phyloP scores from a whole-genome alignment of 352 stramenopile species.

The Phytophthora melonis region DNA sequence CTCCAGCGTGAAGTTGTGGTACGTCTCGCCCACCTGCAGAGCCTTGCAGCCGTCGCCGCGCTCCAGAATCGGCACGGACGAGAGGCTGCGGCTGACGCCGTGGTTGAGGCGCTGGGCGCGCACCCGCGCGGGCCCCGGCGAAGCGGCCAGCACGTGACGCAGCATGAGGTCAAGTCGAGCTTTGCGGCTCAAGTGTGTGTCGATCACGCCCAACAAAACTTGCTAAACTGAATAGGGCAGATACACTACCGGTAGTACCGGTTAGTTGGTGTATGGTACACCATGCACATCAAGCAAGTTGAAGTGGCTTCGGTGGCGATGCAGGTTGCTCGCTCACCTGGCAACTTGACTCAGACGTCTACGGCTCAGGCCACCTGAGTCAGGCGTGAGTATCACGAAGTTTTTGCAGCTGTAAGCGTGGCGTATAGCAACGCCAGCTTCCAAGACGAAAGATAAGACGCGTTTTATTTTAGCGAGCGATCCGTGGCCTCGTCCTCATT shows the following conservation, averaged over 20 bases:
- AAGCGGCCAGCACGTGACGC: constrained; percentile 32
- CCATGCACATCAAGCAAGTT: neutral
- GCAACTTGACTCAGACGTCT: too few relatives aligned
- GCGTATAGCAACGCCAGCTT: neutral
- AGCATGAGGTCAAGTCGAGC: constrained; percentile 29
- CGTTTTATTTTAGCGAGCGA: neutral
- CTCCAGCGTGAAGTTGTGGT: constrained; percentile 82
- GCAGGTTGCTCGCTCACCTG: too few relatives aligned
- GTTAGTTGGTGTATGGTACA: neutral
- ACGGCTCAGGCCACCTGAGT: too few relatives aligned
- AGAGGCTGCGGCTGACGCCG: neutral
- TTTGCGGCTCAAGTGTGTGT: neutral
- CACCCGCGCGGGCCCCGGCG: constrained; percentile 9
- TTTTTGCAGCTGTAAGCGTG: too few relatives aligned
- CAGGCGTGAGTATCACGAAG: neutral
- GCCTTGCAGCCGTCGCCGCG: constrained; percentile 67
- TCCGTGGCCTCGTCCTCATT: neutral
- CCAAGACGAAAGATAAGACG: neutral
- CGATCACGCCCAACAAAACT: too few relatives aligned
- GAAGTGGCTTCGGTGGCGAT: neutral
- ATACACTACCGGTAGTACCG: neutral
- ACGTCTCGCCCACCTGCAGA: constrained; percentile 66
- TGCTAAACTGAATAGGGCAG: too few relatives aligned
- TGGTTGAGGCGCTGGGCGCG: constrained; percentile 3
- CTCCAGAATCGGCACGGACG: constrained; percentile 21